Percentiles rank a stretch among this genome's conserved stretches.
phyloP scores from a whole-genome alignment of 495 filamentous ascomycete genomes.

The Choiromyces venosus region DNA sequence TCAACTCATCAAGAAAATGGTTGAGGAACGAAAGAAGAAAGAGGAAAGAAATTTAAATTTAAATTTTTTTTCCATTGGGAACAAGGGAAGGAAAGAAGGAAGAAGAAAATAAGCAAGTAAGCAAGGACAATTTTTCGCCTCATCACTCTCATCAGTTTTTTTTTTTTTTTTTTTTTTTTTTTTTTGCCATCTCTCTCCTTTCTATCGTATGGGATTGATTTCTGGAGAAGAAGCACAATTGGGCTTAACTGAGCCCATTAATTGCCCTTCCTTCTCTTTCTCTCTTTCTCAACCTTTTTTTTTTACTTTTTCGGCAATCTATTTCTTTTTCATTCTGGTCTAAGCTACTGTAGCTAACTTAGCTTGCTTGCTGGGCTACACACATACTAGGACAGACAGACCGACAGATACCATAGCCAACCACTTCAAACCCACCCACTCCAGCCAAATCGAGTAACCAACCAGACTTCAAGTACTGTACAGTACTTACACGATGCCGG shows the following conservation, averaged over 20 bases:
- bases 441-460: background rate
- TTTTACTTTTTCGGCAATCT: background rate
- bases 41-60: background rate
- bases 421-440: background rate
- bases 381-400: background rate
- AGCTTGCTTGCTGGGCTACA: background rate
- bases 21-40: background rate
- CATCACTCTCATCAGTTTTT: background rate
- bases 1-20: background rate
- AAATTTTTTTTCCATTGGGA: background rate
- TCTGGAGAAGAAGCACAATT: background rate
- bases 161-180: too few relatives aligned
- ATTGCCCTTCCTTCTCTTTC: background rate
- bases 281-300: background rate
- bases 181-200: background rate
- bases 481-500: background rate
- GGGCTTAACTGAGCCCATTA: background rate
- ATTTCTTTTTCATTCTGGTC: too few relatives aligned
- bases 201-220: background rate
- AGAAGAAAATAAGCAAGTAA: background rate
- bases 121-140: slow-evolving; percentile 2
- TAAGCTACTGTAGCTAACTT: background rate
- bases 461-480: background rate
- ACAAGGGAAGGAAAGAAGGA: too few relatives aligned
- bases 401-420: background rate